Evolutionary conservation across 108 stramenopile genomes (phyloP).

Genomic region (Stephanodiscus minutulus): DNA sequence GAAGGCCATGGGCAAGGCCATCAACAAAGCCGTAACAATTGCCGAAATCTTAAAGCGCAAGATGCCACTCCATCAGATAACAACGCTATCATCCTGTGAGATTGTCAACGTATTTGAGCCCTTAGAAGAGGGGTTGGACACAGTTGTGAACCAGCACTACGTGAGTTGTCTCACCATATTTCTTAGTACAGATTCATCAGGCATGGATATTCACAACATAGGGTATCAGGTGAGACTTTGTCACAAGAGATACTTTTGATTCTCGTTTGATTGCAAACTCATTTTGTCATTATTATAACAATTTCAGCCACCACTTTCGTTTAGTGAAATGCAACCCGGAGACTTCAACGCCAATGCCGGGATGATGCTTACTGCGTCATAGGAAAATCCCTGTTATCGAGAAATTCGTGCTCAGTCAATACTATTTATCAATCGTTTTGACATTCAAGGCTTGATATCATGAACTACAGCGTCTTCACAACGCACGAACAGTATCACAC

Average conservation of each 20-base stretch:
- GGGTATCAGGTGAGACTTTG: constrained; percentile 69
- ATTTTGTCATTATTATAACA: background rate
- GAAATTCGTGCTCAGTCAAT: background rate
- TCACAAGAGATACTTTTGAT: background rate
- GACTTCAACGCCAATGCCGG: constrained; percentile 33
- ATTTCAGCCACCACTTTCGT: constrained; percentile 43
- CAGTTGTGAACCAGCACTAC: constrained; percentile 73
- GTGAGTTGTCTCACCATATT: constrained; percentile 82
- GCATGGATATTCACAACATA: constrained; percentile 65
- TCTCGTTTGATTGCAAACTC: background rate
- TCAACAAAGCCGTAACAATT: constrained; percentile 91
- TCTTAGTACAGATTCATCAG: constrained; percentile 54
- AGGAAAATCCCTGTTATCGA: background rate
- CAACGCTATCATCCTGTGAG: constrained; percentile 67
- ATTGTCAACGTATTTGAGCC: constrained; percentile 88
- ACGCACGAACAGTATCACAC: constrained; percentile 4
- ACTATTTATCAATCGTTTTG: background rate
- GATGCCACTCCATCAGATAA: constrained; percentile 83
- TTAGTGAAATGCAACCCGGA: constrained; percentile 50
- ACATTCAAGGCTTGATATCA: constrained; percentile 10
- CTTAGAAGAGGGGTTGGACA: constrained; percentile 84
- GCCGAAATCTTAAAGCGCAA: constrained; percentile 87
- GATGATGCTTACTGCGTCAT: constrained; percentile 25
- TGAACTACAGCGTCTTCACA: background rate
- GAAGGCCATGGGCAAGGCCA: constrained; percentile 88